Evolutionary conservation across 2,329 filamentous ascomycete genomes (phyloP), one percentile per base, ranked within the genome.

Genomic region (Claviceps fusiformis): DNA sequence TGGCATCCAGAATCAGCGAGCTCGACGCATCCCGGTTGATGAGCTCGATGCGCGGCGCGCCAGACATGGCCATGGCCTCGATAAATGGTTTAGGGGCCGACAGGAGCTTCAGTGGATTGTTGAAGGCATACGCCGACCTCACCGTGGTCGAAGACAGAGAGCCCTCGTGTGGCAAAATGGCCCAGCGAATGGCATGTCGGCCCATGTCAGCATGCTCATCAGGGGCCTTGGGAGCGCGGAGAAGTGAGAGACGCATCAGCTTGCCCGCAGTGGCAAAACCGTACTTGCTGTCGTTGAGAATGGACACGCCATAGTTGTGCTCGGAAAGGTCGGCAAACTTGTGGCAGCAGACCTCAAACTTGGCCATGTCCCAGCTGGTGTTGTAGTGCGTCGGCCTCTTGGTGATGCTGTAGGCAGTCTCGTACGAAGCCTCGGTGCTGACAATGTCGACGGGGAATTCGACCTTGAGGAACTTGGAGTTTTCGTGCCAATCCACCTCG

Each of bases 381-480:
- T 98, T 98, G 79, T 96, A 97, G 72, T 98, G 93, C 0, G 93
- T 98, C 2, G 93, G 92, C 35, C 93, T 82, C 61, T 83, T 83
- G 59, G 93, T 85, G 62, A 96, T 82, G 62, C 92, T 92, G 65
- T 89, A 97, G 64, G 95, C 91, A 8, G 89, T 95, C 70, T 98
- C 93, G 68, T 98, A 98, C 13, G 84, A 88, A 37, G 93, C 93
- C 70, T 96, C 90, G 0, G 86, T 95, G 70, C 92, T 96, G 62
- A 83, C 81, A 59, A 97, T 79, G 64, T 95, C 86, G 59, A 96
- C 91, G 0, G 93, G 92, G 72, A 98, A 98, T 68, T 98, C 93
- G 52, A 97, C 92, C 76, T 98, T 98, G 65, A 98, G 80, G 77
- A 97, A 97, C 67, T 93, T 95, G 86, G 93, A 96, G 13, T 83